Percentiles rank a stretch among this genome's conserved stretches.
Evolutionary conservation across 2,329 filamentous ascomycete genomes (phyloP).

Genomic region (Tolypocladium guangdongense): DNA sequence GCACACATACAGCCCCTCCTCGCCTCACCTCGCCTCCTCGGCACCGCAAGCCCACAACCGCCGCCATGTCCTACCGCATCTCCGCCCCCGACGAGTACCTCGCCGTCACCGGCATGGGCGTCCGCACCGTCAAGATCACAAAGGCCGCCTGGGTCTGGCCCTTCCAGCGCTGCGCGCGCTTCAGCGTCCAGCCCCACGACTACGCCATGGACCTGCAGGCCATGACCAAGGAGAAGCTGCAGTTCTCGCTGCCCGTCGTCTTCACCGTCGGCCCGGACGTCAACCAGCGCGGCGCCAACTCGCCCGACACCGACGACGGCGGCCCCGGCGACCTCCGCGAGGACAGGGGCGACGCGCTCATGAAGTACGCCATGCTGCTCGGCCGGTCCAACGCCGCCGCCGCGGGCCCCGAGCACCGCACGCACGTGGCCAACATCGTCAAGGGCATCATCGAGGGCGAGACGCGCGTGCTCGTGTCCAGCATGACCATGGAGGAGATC

Average conservation of each 20-base stretch:
- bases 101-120: conserved; percentile 70
- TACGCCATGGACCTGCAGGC: conserved; percentile 75
- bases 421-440: conserved; percentile 73
- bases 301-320: conserved; percentile 7
- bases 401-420: conserved; percentile 27
- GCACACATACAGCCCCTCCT: background rate
- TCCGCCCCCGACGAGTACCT: conserved; percentile 75
- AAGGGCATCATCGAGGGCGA: conserved; percentile 88
- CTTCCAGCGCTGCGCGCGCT: conserved; percentile 53
- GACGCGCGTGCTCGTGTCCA: conserved; percentile 69
- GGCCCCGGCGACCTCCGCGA: conserved; percentile 23
- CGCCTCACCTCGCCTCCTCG: background rate
- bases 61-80: conserved; percentile 51
- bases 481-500: conserved; percentile 90
- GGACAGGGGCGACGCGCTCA: conserved; percentile 51
- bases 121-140: conserved; percentile 63
- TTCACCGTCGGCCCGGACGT: conserved; percentile 80
- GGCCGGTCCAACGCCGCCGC: conserved; percentile 45
- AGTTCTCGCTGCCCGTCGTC: conserved; percentile 71
- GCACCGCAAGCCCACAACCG: background rate
- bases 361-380: conserved; percentile 74
- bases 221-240: conserved; percentile 83
- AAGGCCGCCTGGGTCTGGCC: conserved; percentile 67
- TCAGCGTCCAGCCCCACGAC: conserved; percentile 64
- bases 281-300: conserved; percentile 42